phyloP scores from a whole-genome alignment of 805 yeast species.

The Candida coleopterorum region DNA sequence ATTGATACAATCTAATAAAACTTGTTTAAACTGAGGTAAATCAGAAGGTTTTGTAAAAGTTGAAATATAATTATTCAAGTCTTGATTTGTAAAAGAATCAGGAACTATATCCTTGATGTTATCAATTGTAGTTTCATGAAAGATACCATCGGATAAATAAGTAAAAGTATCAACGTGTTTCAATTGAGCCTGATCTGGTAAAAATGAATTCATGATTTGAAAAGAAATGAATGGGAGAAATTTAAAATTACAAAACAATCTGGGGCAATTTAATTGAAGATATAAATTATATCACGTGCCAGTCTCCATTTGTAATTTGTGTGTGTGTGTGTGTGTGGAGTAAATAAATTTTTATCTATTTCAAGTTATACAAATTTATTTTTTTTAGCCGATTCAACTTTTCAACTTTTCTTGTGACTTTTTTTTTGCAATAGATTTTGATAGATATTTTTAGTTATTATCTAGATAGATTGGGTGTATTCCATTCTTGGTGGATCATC shows the following conservation, averaged over 20 bases:
- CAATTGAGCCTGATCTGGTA: conserved; percentile 10
- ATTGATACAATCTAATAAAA: conserved; percentile 12
- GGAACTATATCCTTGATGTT: conserved; percentile 21
- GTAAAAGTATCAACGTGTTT: conserved; percentile 24
- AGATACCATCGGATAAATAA: conserved; percentile 29
- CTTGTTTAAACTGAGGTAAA: conserved; percentile 21
- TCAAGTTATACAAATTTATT: too few species aligned
- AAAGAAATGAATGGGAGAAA: not conserved
- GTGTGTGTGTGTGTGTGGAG: too few species aligned
- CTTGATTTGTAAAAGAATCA: conserved; percentile 21
- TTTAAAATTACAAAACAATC: too few species aligned
- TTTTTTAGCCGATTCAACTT: too few species aligned
- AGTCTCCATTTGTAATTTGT: too few species aligned
- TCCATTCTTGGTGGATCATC: conserved; percentile 4
- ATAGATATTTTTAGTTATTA: too few species aligned
- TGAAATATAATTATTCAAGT: conserved; percentile 25
- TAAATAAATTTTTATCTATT: too few species aligned
- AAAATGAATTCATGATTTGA: conserved; percentile 1
- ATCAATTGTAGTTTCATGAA: conserved; percentile 28
- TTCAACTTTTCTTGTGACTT: too few species aligned
- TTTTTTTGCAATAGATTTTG: too few species aligned
- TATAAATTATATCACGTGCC: not conserved
- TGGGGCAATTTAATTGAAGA: not conserved
- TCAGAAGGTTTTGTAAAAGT: conserved; percentile 25
- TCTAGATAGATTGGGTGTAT: not conserved